Conservation (phyloP, 2,329 filamentous ascomycete species). For the Epicoccum sorghinum region DNA sequence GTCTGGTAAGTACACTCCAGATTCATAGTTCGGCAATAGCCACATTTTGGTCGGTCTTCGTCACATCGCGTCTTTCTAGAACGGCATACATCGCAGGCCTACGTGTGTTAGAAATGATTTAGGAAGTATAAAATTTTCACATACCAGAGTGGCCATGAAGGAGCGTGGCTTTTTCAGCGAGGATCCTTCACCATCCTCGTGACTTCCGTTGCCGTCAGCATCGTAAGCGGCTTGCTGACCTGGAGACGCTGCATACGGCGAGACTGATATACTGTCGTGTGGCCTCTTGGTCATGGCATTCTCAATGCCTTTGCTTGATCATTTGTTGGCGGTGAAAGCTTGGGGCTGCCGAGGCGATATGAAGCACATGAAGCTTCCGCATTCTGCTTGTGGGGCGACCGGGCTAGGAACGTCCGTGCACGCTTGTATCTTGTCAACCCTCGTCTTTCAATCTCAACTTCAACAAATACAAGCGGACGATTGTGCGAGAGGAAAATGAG, state of each 20-base stretch:
- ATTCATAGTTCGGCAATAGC: conserved; percentile 57
- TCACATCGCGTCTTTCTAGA: conserved; percentile 62
- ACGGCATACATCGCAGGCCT: conserved; percentile 61
- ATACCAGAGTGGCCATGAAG: conserved; percentile 45
- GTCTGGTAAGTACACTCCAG: conserved; percentile 60
- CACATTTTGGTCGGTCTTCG: conserved; percentile 59
- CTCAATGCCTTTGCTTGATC: conserved; percentile 5
- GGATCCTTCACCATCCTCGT: conserved; percentile 33
- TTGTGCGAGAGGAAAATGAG: no score
- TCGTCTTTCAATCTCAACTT: no score
- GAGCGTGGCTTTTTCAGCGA: conserved; percentile 42
- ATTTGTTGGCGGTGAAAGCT: conserved; percentile 2
- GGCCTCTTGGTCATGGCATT: conserved; percentile 48
- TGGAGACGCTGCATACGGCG: conserved; percentile 25
- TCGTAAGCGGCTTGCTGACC: conserved; percentile 27
- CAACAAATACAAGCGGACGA: no score
- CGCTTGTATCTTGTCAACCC: no score
- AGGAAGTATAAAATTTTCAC: not conserved
- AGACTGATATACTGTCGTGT: conserved; percentile 27
- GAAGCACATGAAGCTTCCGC: not conserved
- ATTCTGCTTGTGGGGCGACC: conserved; percentile 8
- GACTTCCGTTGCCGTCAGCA: conserved; percentile 31
- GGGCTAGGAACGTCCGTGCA: conserved; percentile 2
- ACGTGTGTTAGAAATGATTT: conserved; percentile 11
- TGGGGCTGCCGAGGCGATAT: not conserved